Evolutionary conservation across 1,139 yeast genomes (phyloP).

Genomic region (Torulaspora globosa): DNA sequence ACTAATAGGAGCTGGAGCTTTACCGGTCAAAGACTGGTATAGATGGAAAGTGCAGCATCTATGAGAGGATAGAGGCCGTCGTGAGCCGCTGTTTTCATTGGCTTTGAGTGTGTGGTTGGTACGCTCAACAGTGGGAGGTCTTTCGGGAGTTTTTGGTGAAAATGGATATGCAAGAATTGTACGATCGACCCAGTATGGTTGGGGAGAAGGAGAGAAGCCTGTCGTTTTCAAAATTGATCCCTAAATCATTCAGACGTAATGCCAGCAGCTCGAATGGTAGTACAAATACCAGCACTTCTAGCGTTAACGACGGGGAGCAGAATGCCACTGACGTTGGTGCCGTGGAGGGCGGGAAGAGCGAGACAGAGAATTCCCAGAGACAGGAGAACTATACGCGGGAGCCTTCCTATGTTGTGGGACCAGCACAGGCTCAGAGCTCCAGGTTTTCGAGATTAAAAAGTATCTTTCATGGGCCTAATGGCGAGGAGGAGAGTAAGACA

Average conservation of each 20-base stretch:
- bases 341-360: not conserved
- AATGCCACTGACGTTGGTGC: slow-evolving; percentile 1
- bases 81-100: not conserved
- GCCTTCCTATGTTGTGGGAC: slow-evolving; percentile 1
- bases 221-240: slow-evolving; percentile 32
- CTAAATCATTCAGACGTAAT: slow-evolving; percentile 29
- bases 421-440: slow-evolving; percentile 13
- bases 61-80: not conserved
- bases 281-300: slow-evolving; percentile 11
- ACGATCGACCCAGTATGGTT: slow-evolving; percentile 13
- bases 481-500: slow-evolving; percentile 2
- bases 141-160: not conserved
- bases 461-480: slow-evolving; percentile 19
- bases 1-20: slow-evolving; percentile 4
- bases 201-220: slow-evolving; percentile 29
- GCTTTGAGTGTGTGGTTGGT: not conserved
- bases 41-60: not conserved
- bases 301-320: slow-evolving; percentile 11
- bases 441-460: slow-evolving; percentile 24
- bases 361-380: not conserved
- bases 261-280: slow-evolving; percentile 9
- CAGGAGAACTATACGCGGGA: slow-evolving; percentile 3
- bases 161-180: slow-evolving; percentile 14
- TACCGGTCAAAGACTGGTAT: not conserved
- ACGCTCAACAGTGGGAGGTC: not conserved